These are phyloP conservation scores for Pythium myriotylum DNA, from an alignment of 352 stramenopile species.

Conservation along the genomic window DNA sequence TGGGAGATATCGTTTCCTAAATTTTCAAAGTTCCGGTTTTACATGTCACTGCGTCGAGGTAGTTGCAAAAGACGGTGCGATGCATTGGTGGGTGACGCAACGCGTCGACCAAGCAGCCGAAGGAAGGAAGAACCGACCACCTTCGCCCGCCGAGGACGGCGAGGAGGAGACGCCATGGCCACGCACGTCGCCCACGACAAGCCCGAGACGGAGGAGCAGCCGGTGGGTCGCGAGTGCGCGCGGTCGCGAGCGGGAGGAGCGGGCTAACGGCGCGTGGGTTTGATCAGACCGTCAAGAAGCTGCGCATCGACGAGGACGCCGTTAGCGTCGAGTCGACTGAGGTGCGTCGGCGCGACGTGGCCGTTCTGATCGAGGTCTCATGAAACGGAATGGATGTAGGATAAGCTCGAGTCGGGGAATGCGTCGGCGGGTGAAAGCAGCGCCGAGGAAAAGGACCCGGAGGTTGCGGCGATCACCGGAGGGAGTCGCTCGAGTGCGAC, in stretches of 20 bases:
- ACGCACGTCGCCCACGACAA: conserved; percentile 81
- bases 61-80: conserved; percentile 18
- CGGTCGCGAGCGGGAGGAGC: background rate
- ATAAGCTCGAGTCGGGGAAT: conserved; percentile 23
- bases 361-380: no score
- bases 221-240: conserved; percentile 34
- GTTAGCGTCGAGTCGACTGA: conserved; percentile 30
- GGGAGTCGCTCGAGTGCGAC: conserved; percentile 14
- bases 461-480: conserved; percentile 10
- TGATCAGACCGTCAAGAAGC: conserved; percentile 34
- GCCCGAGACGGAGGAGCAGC: conserved; percentile 64
- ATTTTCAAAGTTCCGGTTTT: background rate
- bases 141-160: conserved; percentile 11
- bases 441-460: conserved; percentile 21
- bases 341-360: conserved; percentile 15
- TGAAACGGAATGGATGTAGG: conserved; percentile 8
- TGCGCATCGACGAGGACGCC: conserved; percentile 31
- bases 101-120: conserved; percentile 4
- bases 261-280: background rate
- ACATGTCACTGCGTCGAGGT: background rate
- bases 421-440: conserved; percentile 20
- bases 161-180: conserved; percentile 43
- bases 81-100: conserved; percentile 4
- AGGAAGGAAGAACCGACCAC: conserved; percentile 22
- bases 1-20: background rate